A percentile compares a stretch with the other conserved stretches of the same genome.
Evolutionary conservation across 257 asterid genomes (phyloP).

Genomic region (Capsicum pubescens): DNA sequence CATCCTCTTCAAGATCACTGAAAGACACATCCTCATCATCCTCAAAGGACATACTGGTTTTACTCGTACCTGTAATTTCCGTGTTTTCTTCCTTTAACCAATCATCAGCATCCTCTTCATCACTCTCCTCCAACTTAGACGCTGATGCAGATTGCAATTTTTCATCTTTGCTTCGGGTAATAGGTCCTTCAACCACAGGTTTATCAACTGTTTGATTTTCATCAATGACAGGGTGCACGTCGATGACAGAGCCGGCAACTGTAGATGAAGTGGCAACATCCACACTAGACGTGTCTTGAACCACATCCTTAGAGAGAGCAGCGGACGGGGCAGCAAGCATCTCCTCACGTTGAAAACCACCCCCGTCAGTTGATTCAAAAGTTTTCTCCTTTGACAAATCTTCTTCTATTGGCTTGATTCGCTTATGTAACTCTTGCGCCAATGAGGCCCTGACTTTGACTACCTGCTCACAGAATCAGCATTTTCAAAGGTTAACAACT

Average conservation of each 20-base stretch:
- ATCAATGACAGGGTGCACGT: constrained; percentile 46
- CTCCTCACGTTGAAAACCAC: constrained; percentile 49
- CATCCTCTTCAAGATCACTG: constrained; percentile 96
- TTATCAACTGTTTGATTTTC: constrained; percentile 46
- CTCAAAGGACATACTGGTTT: constrained; percentile 56
- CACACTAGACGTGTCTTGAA: constrained; percentile 34
- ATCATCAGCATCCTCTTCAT: constrained; percentile 86
- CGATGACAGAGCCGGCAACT: constrained; percentile 41
- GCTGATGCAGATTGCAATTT: constrained; percentile 35
- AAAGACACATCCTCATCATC: constrained; percentile 95
- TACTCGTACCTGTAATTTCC: constrained; percentile 48
- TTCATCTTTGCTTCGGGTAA: constrained; percentile 41
- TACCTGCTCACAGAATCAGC: constrained; percentile 50
- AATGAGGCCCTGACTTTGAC: constrained; percentile 73
- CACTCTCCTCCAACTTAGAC: constrained; percentile 45
- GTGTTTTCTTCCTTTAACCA: constrained; percentile 89
- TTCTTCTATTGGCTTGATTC: constrained; percentile 38
- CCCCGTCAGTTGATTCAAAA: constrained; percentile 42
- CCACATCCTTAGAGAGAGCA: constrained; percentile 32
- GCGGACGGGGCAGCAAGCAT: constrained; percentile 56
- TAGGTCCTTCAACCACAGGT: constrained; percentile 34
- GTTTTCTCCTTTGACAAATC: constrained; percentile 41
- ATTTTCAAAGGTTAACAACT: not conserved
- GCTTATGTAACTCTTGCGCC: constrained; percentile 57
- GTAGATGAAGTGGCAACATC: constrained; percentile 39